Evolutionary conservation across 441 rosid genomes (phyloP).

Genomic region (Populus hybrid): DNA sequence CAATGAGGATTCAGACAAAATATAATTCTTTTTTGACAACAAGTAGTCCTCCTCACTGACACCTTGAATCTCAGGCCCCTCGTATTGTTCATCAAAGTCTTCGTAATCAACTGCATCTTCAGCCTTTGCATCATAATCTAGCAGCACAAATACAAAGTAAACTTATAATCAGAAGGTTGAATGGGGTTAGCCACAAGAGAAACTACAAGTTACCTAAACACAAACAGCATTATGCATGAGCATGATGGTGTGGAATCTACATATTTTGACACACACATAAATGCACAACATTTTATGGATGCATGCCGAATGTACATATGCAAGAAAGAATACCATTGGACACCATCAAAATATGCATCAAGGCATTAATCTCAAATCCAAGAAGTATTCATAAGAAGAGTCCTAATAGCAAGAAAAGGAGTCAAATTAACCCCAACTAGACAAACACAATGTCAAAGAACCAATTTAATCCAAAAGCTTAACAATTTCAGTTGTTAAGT

Average conservation of each 20-base stretch:
- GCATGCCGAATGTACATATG: not conserved
- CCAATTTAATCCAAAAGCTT: too few species aligned
- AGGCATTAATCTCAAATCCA: not conserved
- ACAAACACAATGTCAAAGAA: too few species aligned
- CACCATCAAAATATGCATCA: not conserved
- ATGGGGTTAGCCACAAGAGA: slow-evolving; percentile 1
- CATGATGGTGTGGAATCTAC: not conserved
- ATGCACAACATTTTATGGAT: too few species aligned
- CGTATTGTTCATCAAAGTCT: slow-evolving; percentile 95
- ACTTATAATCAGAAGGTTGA: slow-evolving; percentile 27
- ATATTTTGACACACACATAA: not conserved
- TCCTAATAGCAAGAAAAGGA: too few species aligned
- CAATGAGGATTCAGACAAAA: slow-evolving; percentile 49
- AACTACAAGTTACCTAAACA: not conserved
- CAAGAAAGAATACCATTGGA: too few species aligned
- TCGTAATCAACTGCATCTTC: slow-evolving; percentile 97
- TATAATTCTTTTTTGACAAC: slow-evolving; percentile 69
- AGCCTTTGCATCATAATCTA: slow-evolving; percentile 88
- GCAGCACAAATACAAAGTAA: slow-evolving; percentile 32
- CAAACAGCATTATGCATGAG: not conserved
- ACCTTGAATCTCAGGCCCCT: slow-evolving; percentile 85
- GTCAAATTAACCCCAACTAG: too few species aligned
- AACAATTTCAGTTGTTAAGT: not conserved
- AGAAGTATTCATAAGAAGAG: too few species aligned
- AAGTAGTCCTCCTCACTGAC: slow-evolving; percentile 83